Evolutionary conservation across 371 early-diverging fungal genomes (phyloP).

Genomic region (Actinomortierella ambigua): DNA sequence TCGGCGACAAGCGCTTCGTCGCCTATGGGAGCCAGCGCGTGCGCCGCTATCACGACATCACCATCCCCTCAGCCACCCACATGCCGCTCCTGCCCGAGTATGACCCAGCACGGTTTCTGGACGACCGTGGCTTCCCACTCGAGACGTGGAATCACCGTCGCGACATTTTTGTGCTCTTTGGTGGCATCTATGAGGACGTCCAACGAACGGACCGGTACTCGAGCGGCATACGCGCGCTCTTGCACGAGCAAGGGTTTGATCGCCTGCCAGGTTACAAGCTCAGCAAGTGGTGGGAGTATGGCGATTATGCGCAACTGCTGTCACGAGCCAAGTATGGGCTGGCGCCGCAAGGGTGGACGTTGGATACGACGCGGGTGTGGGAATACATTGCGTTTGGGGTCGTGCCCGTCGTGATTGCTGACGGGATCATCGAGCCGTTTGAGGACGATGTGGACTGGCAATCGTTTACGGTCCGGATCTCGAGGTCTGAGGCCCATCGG

Average conservation of each 20-base stretch:
- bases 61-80: slow-evolving; percentile 56
- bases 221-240: slow-evolving; percentile 55
- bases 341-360: slow-evolving; percentile 58
- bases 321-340: slow-evolving; percentile 57
- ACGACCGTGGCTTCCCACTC: slow-evolving; percentile 46
- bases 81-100: slow-evolving; percentile 47
- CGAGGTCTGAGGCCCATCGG: slow-evolving; percentile 56
- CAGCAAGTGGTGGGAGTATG: slow-evolving; percentile 38
- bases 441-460: slow-evolving; percentile 66
- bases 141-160: slow-evolving; percentile 24
- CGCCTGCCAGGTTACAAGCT: slow-evolving; percentile 55
- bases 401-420: slow-evolving; percentile 60
- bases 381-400: slow-evolving; percentile 64
- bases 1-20: slow-evolving; percentile 53
- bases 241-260: slow-evolving; percentile 50
- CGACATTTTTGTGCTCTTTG: slow-evolving; percentile 54
- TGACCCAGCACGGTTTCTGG: slow-evolving; percentile 44
- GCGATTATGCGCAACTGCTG: slow-evolving; percentile 49
- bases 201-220: slow-evolving; percentile 54
- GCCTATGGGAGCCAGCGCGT: slow-evolving; percentile 42
- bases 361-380: slow-evolving; percentile 64
- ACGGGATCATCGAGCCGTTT: slow-evolving; percentile 65
- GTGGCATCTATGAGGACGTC: slow-evolving; percentile 52
- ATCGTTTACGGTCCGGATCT: slow-evolving; percentile 56
- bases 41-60: slow-evolving; percentile 56